phyloP scores from a whole-genome alignment of 192 early-diverging fungal species.

The Rhizophagus clarus region DNA sequence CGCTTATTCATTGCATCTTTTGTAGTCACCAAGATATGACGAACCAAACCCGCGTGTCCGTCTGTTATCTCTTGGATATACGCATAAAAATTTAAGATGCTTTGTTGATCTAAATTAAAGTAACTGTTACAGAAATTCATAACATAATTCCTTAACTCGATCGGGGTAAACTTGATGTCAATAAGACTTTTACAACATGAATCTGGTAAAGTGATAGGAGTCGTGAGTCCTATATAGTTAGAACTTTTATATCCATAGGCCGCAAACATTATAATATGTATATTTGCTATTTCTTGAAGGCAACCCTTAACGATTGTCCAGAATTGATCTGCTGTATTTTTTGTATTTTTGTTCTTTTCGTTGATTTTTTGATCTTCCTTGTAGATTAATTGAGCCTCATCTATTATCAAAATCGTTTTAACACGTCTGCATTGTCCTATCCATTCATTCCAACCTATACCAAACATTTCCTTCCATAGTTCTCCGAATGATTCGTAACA shows the following conservation, averaged over 20 bases:
- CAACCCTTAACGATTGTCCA: slow-evolving; percentile 15
- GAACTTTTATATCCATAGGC: slow-evolving; percentile 27
- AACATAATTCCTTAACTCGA: not conserved
- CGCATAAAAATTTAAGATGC: not conserved
- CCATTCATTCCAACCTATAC: slow-evolving; percentile 21
- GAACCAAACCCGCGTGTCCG: not conserved
- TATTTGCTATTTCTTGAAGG: not conserved
- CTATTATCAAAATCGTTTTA: slow-evolving; percentile 4
- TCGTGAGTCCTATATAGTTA: not conserved
- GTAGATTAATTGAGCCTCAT: slow-evolving; percentile 26
- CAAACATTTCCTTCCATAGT: not conserved
- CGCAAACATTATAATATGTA: slow-evolving; percentile 20
- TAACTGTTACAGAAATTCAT: not conserved
- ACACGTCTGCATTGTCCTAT: slow-evolving; percentile 22
- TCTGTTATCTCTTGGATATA: not conserved
- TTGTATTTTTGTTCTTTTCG: not conserved
- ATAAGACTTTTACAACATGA: slow-evolving; percentile 3
- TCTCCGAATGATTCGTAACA: not conserved
- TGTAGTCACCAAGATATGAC: not conserved
- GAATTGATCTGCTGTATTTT: slow-evolving; percentile 16
- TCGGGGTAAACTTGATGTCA: not conserved
- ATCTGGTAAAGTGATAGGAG: not conserved
- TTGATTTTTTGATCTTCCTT: not conserved
- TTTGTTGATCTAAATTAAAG: not conserved
- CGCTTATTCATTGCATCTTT: not conserved